Evolutionary conservation across 208 protist species (phyloP).

Genomic region (Tetramitus jugosus): DNA sequence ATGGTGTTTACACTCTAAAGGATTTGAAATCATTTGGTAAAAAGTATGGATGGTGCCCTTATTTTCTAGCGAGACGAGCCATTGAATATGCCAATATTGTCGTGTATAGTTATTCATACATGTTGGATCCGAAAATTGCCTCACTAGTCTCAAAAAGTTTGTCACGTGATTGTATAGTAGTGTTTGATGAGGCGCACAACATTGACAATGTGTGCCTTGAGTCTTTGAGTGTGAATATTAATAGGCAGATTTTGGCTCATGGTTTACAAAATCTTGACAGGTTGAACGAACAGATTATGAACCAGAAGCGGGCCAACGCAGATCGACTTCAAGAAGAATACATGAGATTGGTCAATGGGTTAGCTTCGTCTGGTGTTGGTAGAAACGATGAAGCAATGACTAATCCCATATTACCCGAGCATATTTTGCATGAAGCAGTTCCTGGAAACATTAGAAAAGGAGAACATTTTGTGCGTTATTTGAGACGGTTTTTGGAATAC

Average conservation of each 20-base stretch:
- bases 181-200: slow-evolving; percentile 99
- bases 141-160: slow-evolving; percentile 77
- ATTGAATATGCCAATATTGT: slow-evolving; percentile 90
- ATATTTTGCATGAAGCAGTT: slow-evolving; percentile 82
- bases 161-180: slow-evolving; percentile 87
- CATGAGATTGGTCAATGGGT: slow-evolving; percentile 73
- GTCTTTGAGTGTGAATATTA: slow-evolving; percentile 89
- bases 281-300: slow-evolving; percentile 54
- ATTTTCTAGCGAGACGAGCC: slow-evolving; percentile 41
- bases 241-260: slow-evolving; percentile 65
- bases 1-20: slow-evolving; percentile 90
- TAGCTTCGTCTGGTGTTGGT: slow-evolving; percentile 61
- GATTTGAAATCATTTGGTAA: slow-evolving; percentile 84
- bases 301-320: slow-evolving; percentile 69
- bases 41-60: slow-evolving; percentile 38
- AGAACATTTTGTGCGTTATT: slow-evolving; percentile 85
- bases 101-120: slow-evolving; percentile 97
- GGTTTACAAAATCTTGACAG: slow-evolving; percentile 63
- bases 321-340: slow-evolving; percentile 83
- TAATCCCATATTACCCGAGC: slow-evolving; percentile 41
- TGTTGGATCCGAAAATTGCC: slow-evolving; percentile 95
- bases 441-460: slow-evolving; percentile 88
- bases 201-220: slow-evolving; percentile 99
- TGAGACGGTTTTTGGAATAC: slow-evolving; percentile 85
- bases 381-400: slow-evolving; percentile 29